Percentiles rank a stretch among this genome's conserved stretches.
phyloP scores from a whole-genome alignment of 2,329 filamentous ascomycete species.

The Aspergillus sclerotialis region DNA sequence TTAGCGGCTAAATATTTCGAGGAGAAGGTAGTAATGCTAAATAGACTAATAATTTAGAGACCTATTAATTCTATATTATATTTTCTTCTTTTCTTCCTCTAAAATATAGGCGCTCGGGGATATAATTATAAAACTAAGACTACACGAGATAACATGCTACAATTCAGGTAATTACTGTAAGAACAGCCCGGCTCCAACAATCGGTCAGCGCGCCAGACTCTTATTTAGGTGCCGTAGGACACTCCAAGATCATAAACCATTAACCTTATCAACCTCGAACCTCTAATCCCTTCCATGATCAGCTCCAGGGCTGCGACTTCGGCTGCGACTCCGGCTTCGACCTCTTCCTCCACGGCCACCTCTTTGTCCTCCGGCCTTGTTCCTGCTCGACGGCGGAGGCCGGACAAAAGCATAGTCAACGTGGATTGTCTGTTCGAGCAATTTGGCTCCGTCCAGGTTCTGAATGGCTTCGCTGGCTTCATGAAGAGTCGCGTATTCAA shows the following conservation, averaged over 20 bases:
- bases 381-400: slow-evolving; percentile 45
- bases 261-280: too few relatives aligned
- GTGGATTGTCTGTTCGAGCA: slow-evolving; percentile 58
- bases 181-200: too few relatives aligned
- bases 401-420: slow-evolving; percentile 63
- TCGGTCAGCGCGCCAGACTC: too few relatives aligned
- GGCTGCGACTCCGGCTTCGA: slow-evolving; percentile 39
- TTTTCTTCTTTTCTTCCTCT: too few relatives aligned
- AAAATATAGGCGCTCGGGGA: too few relatives aligned
- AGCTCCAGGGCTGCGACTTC: slow-evolving; percentile 39
- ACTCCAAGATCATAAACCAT: too few relatives aligned
- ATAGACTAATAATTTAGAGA: slow-evolving; percentile 47
- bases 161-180: too few relatives aligned
- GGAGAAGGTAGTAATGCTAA: slow-evolving; percentile 46
- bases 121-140: too few relatives aligned
- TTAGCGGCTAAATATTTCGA: slow-evolving; percentile 36
- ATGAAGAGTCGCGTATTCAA: slow-evolving; percentile 57
- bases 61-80: slow-evolving; percentile 35
- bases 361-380: slow-evolving; percentile 35
- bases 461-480: slow-evolving; percentile 59
- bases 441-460: slow-evolving; percentile 52
- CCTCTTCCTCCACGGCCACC: slow-evolving; percentile 32
- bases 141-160: too few relatives aligned
- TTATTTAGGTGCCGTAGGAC: too few relatives aligned
- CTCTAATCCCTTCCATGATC: slow-evolving; percentile 26